Evolutionary conservation across 345 rosid species (phyloP), one percentile per base, ranked within the genome.

Genomic region (Heritiera littoralis): DNA sequence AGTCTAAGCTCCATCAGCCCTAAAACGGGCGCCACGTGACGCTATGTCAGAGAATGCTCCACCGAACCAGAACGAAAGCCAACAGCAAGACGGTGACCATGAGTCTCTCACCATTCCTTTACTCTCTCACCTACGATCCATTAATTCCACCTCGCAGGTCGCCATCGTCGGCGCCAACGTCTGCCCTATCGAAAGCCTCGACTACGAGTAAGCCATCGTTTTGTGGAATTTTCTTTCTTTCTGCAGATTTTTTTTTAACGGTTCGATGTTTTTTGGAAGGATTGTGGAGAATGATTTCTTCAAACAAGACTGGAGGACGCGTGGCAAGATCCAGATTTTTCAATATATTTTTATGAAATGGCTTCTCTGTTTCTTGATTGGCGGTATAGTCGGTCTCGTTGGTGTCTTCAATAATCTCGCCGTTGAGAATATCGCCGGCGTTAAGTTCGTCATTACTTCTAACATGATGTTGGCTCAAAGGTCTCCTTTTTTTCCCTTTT

Each of bases 121-220:
- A 0, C 90, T 93, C 28, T 10, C 83, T 20, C 52, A 83, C 12
- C 88, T 90, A 49, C 74, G 58, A 79, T 91, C 93, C 66, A 2
- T 78, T 66, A 92, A 91, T 81, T 93, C 97, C 59, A 86, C 95
- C 41, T 95, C 98, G 77, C 99, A 95, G 83, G 96, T 93, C 52
- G 98, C 99, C 74, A 88, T 93, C 72, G 97, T 95, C 52, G 99
- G 99, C 40, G 86, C 93, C 69, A 81, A 92, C 79, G 77, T 90
- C 66, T 91, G 92, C 84, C 96, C 94, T 6, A 90, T 95, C 66
- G 99, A 95, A 81, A 93, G 98, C 85, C 96, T 95, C 32, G 99
- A 95, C 80, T 95, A 95, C 74, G 99, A 93, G 98, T 94, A 84
- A 77, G 65, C 18, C 1, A 13, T 9, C 35, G 7, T 14, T 59